These are phyloP conservation scores for Allium cepa DNA, from an alignment of 106 monocot species.

Conservation along the genomic window DNA sequence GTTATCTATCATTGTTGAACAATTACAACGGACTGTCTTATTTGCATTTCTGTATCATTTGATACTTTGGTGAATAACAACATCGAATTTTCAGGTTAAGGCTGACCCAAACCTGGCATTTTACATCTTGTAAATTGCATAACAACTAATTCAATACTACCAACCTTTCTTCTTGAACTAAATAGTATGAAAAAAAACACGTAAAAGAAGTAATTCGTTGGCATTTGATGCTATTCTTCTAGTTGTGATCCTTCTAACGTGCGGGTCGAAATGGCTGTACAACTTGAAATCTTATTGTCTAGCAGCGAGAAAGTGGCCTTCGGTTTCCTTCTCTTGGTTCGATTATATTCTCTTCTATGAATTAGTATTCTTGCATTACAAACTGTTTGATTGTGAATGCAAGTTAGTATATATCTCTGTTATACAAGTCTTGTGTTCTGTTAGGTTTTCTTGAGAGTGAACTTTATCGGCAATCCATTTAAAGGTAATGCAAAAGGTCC, in stretches of 20 bases:
- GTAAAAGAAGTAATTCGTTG: neutral
- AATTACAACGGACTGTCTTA: neutral
- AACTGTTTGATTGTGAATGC: neutral
- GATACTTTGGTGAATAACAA: neutral
- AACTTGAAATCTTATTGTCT: neutral
- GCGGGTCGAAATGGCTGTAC: neutral
- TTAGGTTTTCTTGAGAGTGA: slow-evolving; percentile 5
- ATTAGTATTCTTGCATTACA: neutral
- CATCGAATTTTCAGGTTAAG: slow-evolving; percentile 3
- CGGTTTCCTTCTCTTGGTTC: neutral
- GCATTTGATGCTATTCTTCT: neutral
- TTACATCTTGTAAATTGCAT: neutral
- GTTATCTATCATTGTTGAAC: neutral
- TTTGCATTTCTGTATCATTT: neutral
- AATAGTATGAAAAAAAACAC: neutral
- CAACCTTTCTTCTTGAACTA: neutral
- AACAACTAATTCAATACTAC: neutral
- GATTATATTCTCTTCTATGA: no score
- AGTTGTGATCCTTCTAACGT: neutral
- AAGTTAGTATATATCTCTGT: neutral
- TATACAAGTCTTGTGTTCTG: neutral
- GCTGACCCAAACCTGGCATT: slow-evolving; percentile 16
- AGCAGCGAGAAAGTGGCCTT: slow-evolving; percentile 4
- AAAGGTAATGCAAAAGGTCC: slow-evolving; percentile 37
- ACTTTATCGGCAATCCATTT: slow-evolving; percentile 34